Evolutionary conservation across 495 filamentous ascomycete species (phyloP).

Genomic region (Stereocaulon alpinum): DNA sequence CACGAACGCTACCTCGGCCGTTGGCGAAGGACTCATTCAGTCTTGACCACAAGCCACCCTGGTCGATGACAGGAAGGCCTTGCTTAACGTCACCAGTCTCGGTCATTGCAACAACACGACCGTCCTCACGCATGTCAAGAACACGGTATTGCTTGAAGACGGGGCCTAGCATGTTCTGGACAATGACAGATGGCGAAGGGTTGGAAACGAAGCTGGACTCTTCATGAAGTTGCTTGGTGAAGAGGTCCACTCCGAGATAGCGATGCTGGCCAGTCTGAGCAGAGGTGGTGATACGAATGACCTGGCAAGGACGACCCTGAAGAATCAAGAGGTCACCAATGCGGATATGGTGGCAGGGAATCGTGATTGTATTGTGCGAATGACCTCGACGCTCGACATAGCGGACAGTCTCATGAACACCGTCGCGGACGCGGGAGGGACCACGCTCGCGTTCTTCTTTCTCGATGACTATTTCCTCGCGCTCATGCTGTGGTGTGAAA

Average conservation of each 20-base stretch:
- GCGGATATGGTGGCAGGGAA: constrained; percentile 98
- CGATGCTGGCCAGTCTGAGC: constrained; percentile 97
- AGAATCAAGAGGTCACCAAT: constrained; percentile 98
- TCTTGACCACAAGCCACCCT: constrained; percentile 74
- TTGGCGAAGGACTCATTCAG: constrained; percentile 80
- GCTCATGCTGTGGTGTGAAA: constrained; percentile 44
- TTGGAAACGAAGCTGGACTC: constrained; percentile 97
- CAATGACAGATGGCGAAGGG: constrained; percentile 88
- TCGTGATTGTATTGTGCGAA: constrained; percentile 79
- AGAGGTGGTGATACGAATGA: constrained; percentile 98
- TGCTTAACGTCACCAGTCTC: constrained; percentile 97
- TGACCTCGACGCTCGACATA: constrained; percentile 44
- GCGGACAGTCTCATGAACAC: constrained; percentile 41
- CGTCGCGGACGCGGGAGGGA: constrained; percentile 33
- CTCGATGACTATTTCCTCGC: constrained; percentile 49
- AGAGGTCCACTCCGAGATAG: constrained; percentile 98
- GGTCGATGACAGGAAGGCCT: constrained; percentile 81
- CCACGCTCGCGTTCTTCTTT: constrained; percentile 32
- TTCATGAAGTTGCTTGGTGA: constrained; percentile 99
- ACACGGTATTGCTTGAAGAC: constrained; percentile 99
- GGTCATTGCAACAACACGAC: constrained; percentile 69
- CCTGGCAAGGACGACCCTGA: constrained; percentile 98
- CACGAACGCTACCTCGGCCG: constrained; percentile 85
- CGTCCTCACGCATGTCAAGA: constrained; percentile 88
- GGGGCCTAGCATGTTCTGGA: constrained; percentile 98